Percentiles rank a stretch among this genome's conserved stretches.
Evolutionary conservation across 2,329 filamentous ascomycete species (phyloP).

Genomic region (Ampelomyces quisqualis): DNA sequence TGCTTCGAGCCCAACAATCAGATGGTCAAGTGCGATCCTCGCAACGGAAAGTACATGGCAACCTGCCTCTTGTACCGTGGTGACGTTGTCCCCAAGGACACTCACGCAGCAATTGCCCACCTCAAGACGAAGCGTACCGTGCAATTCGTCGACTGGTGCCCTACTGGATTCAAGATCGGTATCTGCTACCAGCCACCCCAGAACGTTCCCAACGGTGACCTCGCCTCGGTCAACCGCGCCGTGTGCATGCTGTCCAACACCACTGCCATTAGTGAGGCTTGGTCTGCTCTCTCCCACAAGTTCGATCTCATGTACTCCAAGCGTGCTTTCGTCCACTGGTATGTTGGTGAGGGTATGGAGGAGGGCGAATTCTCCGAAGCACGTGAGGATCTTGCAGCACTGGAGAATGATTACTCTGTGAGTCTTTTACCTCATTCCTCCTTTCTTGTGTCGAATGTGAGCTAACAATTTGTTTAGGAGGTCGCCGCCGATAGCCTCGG

Average conservation of each 20-base stretch:
- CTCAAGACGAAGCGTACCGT: constrained; percentile 99
- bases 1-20: constrained; percentile 99
- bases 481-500: constrained; percentile 93
- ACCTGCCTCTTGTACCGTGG: constrained; percentile 97
- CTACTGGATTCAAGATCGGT: constrained; percentile 99
- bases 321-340: constrained; percentile 99
- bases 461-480: constrained; percentile 54
- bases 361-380: constrained; percentile 99
- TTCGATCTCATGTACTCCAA: constrained; percentile 99
- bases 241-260: constrained; percentile 99
- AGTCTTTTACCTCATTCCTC: background rate
- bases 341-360: constrained; percentile 99
- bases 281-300: constrained; percentile 94
- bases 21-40: constrained; percentile 99
- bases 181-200: constrained; percentile 99
- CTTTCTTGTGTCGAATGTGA: background rate
- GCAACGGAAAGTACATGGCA: constrained; percentile 99
- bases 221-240: constrained; percentile 96
- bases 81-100: constrained; percentile 96
- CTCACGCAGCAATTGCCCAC: constrained; percentile 85
- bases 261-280: constrained; percentile 96
- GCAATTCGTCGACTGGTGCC: constrained; percentile 99
- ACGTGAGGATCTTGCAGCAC: constrained; percentile 94
- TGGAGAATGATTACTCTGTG: constrained; percentile 91
- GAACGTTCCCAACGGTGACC: constrained; percentile 93